phyloP scores from a whole-genome alignment of 208 protist genomes.

The Acanthamoeba healyi region DNA sequence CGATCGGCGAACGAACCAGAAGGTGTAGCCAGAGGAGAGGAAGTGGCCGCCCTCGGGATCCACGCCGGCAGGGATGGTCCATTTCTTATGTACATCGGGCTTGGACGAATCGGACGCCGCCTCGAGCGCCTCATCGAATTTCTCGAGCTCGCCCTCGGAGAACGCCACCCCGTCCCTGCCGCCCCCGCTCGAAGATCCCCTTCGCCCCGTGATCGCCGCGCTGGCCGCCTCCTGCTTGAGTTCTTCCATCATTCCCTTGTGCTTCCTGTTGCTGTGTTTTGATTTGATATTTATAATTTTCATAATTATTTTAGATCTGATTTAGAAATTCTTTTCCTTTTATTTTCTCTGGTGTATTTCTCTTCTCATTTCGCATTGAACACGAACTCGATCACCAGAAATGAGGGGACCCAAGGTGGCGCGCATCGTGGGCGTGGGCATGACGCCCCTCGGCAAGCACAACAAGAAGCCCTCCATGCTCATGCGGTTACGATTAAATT shows the following conservation, averaged over 20 bases:
- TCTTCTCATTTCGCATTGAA: background rate
- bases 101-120: conserved; percentile 21
- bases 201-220: background rate
- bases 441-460: conserved; percentile 87
- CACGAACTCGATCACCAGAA: no score
- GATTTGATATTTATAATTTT: background rate
- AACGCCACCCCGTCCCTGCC: background rate
- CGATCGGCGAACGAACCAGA: conserved; percentile 69
- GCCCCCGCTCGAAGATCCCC: background rate
- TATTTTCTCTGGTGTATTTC: no score
- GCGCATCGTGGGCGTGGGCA: conserved; percentile 88
- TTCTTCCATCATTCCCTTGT: no score
- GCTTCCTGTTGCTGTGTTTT: background rate
- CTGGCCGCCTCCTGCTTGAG: conserved; percentile 6
- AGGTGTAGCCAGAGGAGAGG: conserved; percentile 52
- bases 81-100: conserved; percentile 70
- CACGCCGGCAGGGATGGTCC: conserved; percentile 50
- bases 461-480: conserved; percentile 84
- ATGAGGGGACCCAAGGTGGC: conserved; percentile 69
- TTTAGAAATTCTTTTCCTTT: background rate
- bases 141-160: conserved; percentile 37
- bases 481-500: conserved; percentile 1
- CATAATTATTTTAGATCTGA: background rate
- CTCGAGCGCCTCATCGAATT: conserved; percentile 54
- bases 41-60: conserved; percentile 36